phyloP scores from a whole-genome alignment of 202 grass and related monocot genomes.

The Saccharum hybrid region DNA sequence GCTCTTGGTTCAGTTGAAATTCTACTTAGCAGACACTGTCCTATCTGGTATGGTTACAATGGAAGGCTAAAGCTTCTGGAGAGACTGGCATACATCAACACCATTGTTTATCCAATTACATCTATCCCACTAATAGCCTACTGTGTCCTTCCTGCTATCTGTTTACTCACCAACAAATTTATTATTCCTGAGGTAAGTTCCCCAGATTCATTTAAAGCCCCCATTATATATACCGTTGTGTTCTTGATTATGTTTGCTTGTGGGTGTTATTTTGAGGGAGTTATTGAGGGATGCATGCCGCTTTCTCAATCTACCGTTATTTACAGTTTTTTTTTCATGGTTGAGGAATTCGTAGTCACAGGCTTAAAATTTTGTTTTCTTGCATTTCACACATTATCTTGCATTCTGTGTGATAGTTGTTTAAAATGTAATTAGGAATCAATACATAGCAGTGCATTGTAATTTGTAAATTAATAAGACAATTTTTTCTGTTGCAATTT shows the following conservation, averaged over 20 bases:
- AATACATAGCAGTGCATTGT: background rate
- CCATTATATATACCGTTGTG: background rate
- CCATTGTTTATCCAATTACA: conserved; percentile 97
- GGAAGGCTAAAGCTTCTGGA: conserved; percentile 94
- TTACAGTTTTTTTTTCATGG: background rate
- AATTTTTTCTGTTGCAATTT: conserved; percentile 32
- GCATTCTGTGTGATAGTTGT: background rate
- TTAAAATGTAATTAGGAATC: background rate
- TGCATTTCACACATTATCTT: background rate
- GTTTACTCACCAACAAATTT: conserved; percentile 82
- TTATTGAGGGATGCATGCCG: background rate
- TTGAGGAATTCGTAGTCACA: background rate
- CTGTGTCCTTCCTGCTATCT: conserved; percentile 93
- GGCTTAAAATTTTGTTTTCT: background rate
- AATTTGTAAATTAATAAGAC: background rate
- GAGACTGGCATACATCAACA: conserved; percentile 94
- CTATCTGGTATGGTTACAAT: conserved; percentile 95
- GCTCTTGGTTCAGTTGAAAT: conserved; percentile 97
- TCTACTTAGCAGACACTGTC: conserved; percentile 95
- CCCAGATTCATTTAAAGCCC: conserved; percentile 8
- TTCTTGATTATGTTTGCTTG: conserved; percentile 7
- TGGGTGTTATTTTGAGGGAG: background rate
- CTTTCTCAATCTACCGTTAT: background rate
- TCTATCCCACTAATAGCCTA: conserved; percentile 92
- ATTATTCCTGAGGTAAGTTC: conserved; percentile 93